Percentiles rank a stretch among this genome's conserved stretches.
phyloP scores from a whole-genome alignment of 441 rosid species.

The Adansonia madagascariensis region DNA sequence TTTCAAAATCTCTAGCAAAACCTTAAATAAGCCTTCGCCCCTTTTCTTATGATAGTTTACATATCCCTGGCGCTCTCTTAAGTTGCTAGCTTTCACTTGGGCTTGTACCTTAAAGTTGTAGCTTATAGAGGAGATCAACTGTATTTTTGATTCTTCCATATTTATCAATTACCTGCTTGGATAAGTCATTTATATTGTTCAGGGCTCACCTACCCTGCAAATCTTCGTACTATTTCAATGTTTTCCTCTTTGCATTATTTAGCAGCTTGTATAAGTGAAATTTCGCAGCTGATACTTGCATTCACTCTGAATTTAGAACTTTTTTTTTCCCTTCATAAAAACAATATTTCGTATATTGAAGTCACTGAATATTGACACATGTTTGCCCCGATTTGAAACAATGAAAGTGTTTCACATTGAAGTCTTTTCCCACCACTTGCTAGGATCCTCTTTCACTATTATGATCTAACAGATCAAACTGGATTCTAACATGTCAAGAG shows the following conservation, averaged over 20 bases:
- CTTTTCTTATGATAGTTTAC: neutral
- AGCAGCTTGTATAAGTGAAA: neutral
- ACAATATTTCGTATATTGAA: neutral
- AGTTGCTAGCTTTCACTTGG: neutral
- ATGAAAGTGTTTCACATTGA: neutral
- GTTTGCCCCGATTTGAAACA: neutral
- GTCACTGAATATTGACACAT: neutral
- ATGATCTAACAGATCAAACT: neutral
- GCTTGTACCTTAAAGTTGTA: neutral
- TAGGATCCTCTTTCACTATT: neutral
- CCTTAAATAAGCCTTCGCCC: neutral
- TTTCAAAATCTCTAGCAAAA: neutral
- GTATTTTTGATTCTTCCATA: neutral
- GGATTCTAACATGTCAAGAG: conserved; percentile 2
- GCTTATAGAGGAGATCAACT: neutral
- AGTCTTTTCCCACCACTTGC: neutral
- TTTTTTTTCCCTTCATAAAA: neutral
- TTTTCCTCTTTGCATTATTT: neutral
- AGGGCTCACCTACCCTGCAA: neutral
- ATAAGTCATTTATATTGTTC: neutral
- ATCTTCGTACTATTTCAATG: neutral
- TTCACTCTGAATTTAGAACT: neutral
- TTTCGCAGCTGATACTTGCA: neutral
- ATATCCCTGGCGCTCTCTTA: neutral
- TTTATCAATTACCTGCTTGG: neutral